Percentiles rank a stretch among this genome's conserved stretches.
Evolutionary conservation across 2,329 filamentous ascomycete species (phyloP).

Genomic region (Aspergillus tanneri): DNA sequence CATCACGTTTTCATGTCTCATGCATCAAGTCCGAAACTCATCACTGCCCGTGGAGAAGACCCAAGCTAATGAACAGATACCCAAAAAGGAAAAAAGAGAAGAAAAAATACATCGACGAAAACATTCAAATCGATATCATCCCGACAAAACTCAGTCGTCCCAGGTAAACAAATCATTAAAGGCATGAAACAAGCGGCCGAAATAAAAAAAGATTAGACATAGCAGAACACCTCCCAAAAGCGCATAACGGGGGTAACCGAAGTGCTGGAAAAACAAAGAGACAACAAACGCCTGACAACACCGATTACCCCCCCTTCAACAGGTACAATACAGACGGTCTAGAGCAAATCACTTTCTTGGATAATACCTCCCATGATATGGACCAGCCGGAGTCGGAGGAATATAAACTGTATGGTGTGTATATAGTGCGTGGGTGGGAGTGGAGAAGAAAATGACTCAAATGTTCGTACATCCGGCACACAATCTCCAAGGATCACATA

Average conservation of each 20-base stretch:
- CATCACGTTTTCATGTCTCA: conserved; percentile 24
- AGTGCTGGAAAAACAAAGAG: conserved; percentile 17
- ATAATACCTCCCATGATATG: conserved; percentile 15
- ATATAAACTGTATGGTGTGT: conserved; percentile 12
- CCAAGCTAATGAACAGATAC: conserved; percentile 13
- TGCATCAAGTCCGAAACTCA: conserved; percentile 26
- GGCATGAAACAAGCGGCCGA: conserved; percentile 15
- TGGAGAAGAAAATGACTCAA: conserved; percentile 10
- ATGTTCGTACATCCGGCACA: conserved; percentile 34
- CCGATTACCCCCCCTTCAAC: conserved; percentile 19
- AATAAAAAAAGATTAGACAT: conserved; percentile 20
- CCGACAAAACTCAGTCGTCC: conserved; percentile 17
- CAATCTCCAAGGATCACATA: conserved; percentile 31
- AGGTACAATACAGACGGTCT: conserved; percentile 30
- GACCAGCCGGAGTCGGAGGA: conserved; percentile 18
- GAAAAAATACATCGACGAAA: conserved; percentile 12
- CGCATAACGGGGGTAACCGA: conserved; percentile 1
- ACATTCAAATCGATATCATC: conserved; percentile 22
- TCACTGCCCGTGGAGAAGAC: conserved; percentile 15
- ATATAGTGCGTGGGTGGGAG: conserved; percentile 3
- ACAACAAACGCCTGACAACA: conserved; percentile 18
- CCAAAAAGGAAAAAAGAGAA: conserved; percentile 11
- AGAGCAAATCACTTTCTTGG: conserved; percentile 18
- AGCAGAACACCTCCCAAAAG: conserved; percentile 5
- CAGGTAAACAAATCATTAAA: conserved; percentile 20